A percentile compares a stretch with the other conserved stretches of the same genome.
phyloP scores from a whole-genome alignment of 352 stramenopile genomes.

The Globisporangium nodosum region DNA sequence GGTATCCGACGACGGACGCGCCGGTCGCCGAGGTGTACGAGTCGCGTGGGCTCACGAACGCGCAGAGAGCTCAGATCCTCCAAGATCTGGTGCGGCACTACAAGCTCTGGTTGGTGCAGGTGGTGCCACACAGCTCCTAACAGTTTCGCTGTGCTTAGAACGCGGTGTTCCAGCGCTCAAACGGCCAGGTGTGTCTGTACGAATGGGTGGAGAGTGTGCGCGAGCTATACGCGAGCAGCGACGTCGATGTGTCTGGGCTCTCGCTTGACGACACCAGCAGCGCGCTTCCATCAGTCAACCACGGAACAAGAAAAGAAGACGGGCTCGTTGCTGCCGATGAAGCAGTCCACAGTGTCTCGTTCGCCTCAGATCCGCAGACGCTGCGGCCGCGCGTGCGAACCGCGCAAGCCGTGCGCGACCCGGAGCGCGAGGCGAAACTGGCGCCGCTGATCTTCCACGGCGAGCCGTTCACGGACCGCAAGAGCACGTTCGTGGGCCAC shows the following conservation, averaged over 20 bases:
- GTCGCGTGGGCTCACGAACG: constrained; percentile 72
- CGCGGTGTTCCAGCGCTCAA: constrained; percentile 63
- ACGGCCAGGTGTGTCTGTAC: constrained; percentile 80
- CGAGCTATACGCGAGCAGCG: constrained; percentile 55
- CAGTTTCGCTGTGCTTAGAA: constrained; percentile 15
- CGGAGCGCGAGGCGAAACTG: constrained; percentile 42
- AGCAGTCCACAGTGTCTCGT: constrained; percentile 19
- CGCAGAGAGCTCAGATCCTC: constrained; percentile 57
- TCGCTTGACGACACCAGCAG: background rate
- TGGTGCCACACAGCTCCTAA: background rate
- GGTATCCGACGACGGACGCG: constrained; percentile 62
- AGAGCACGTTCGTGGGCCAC: constrained; percentile 81
- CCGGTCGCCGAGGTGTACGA: constrained; percentile 79
- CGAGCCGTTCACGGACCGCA: constrained; percentile 63
- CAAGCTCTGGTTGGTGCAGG: background rate
- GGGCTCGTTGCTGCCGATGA: constrained; percentile 3
- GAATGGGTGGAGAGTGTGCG: constrained; percentile 83
- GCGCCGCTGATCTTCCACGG: constrained; percentile 68
- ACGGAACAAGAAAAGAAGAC: background rate
- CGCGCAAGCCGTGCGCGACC: constrained; percentile 49
- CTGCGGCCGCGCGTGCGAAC: constrained; percentile 58
- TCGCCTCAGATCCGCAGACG: constrained; percentile 51
- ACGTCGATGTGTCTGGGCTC: constrained; percentile 19
- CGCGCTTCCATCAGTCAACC: too few species aligned
- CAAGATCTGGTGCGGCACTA: constrained; percentile 37